phyloP scores from a whole-genome alignment of 1,284 basidiomycete species.

The Coniophora puteana region DNA sequence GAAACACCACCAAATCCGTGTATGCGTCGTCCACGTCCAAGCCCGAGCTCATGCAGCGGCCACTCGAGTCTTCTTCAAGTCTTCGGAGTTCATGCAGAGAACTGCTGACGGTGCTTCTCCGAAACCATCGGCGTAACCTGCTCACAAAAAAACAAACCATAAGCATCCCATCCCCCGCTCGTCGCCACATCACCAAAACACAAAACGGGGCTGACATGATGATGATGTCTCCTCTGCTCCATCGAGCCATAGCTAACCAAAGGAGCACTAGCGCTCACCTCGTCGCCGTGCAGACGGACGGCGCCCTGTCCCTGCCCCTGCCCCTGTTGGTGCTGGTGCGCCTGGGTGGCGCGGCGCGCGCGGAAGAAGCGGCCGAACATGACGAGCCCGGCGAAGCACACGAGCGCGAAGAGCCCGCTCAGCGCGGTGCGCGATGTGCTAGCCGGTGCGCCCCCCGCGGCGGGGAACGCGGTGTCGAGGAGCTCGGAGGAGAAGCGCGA shows the following conservation, averaged over 20 bases:
- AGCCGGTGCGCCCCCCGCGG: conserved; percentile 27
- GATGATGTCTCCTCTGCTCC: conserved; percentile 2
- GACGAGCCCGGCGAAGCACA: conserved; percentile 42
- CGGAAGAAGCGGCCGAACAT: conserved; percentile 41
- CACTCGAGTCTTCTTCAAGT: no score
- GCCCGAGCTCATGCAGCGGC: no score
- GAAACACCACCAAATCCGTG: no score
- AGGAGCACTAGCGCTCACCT: conserved; percentile 47
- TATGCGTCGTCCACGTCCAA: no score
- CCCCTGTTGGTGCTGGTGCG: conserved; percentile 37
- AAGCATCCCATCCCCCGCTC: conserved; percentile 10
- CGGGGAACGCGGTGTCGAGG: conserved; percentile 31
- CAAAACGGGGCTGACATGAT: conserved; percentile 5
- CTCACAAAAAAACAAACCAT: conserved; percentile 9
- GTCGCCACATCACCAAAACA: conserved; percentile 1
- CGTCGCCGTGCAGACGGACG: conserved; percentile 52
- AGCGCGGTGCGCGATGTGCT: conserved; percentile 40
- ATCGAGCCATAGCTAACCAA: conserved; percentile 11
- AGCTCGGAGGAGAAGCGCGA: no score
- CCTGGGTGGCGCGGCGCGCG: conserved; percentile 36
- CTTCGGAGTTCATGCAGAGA: no score
- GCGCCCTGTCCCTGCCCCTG: conserved; percentile 31
- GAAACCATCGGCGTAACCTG: no score
- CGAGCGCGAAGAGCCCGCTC: no score
- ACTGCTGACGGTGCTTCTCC: no score